Base-by-base conservation (phyloP, 208 protist species). In the Porcisia hertigi region DNA sequence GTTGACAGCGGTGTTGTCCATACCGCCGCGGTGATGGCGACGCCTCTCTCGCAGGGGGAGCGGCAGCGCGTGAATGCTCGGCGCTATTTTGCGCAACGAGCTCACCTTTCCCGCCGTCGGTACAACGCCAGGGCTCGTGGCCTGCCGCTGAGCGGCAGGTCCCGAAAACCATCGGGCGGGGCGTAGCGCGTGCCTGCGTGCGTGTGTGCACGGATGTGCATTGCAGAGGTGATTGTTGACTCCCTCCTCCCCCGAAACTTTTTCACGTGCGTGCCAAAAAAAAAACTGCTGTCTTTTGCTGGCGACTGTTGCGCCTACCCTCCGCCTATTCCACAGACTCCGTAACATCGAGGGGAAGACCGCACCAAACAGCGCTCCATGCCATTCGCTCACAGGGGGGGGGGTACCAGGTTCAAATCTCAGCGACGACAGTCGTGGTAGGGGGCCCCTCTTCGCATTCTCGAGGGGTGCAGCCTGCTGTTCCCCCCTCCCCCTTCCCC, bases 1-100 rank as follows among this genome's bases (percentile, higher is more conserved):
- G 39, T 1, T 49, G 64, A n/a, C 45, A 30, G n/a, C 34, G 18
- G 58, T 34, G 23, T 36, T 14, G 52, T 36, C 20, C 71, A 57
- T 30, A n/a, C n/a, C n/a, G 30, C 62, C 18, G 8, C 23, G 41
- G 65, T 12, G 11, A 52, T 43, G 18, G 12, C 16, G 7, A 59
- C 63, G 18, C 62, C 60, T 43, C 14, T 77, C 25, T 81, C 86
- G n/a, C 79, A 80, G 60, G 78, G 65, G 60, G 62, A 73, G 70
- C 65, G 66, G n/a, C 76, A 75, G 7, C 82, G 86, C 12, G 86
- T 76, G 20, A 87, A 87, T 49, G 77, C 86, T 7, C 79, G 83
- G 45, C 69, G 60, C 45, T 90, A 76, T 76, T 90, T 90, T 63
- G 71, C 86, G 1, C 65, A 75, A 41, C 74, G 74, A 2, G 77